Base-by-base conservation (phyloP, 306 rosid species). In the Trifolium pratense region DNA sequence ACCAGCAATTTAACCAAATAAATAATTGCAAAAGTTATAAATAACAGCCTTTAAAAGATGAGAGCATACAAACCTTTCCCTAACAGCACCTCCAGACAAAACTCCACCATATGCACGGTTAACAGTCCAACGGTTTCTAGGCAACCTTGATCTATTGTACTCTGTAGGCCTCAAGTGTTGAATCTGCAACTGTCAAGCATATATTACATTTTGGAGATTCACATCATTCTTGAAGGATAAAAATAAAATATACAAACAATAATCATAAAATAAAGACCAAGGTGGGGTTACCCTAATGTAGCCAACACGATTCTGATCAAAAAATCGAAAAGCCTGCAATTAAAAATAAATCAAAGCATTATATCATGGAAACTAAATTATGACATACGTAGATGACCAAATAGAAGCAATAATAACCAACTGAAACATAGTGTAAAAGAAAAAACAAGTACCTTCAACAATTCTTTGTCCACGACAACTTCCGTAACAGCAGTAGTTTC, bases 321-420 rank as follows among this genome's bases (percentile, higher is more conserved):
- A 94, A 79, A 94, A 94, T 72, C 96, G 79, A 71, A 94, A 94
- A 61, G 99, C 99, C 99, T 94, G 88, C 59, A 81, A 75, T 65
- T 71, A 66, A 83, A 68, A 32, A 46, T 20, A 71, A 71, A 76
- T 21, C 36, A 17, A 34, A 43, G 5, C 36, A 73, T 83, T 66
- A 67, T 52, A 20, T 23, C 49, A 74, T n/a, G 5, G 5, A 75
- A 10, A 29, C 31, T 39, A 53, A 66, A 23, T 60, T 1, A 70
- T 23, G 49, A 62, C 10, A 45, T 1, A 76, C 23, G 4, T 3
- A 42, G 23, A 69, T 49, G 53, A 78, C 55, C 18, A 65, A 40
- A 65, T 16, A 52, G 42, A 46, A 58, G 25, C 40, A 61, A 61
- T 25, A 46, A 71, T 31, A 73, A 25, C 40, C 14, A 29, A 14